Conservation (phyloP, 1,284 basidiomycete genomes). For the Chiua sp. region DNA sequence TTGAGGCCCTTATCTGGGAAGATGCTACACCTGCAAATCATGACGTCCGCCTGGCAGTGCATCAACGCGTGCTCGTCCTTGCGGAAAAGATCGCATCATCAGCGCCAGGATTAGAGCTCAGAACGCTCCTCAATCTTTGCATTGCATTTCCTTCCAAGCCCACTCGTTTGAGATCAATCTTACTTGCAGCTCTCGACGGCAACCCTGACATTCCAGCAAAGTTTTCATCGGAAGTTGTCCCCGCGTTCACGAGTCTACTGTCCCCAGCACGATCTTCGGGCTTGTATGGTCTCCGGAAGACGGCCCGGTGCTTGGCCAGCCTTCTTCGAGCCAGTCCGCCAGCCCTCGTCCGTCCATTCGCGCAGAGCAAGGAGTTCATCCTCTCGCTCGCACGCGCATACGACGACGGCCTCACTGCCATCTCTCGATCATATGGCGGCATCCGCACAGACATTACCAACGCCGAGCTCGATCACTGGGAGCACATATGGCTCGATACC, state of each 20-base stretch:
- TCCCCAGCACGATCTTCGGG: conserved; percentile 49
- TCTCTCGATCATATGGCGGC: conserved; percentile 68
- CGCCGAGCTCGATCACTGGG: conserved; percentile 63
- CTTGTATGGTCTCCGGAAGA: conserved; percentile 68
- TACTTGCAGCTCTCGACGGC: conserved; percentile 44
- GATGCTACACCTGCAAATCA: conserved; percentile 33
- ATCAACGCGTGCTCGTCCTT: conserved; percentile 56
- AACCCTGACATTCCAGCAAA: conserved; percentile 35
- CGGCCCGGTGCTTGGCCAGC: conserved; percentile 58
- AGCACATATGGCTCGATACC: conserved; percentile 67
- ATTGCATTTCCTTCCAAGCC: conserved; percentile 57
- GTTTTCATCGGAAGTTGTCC: conserved; percentile 53
- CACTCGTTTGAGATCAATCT: conserved; percentile 49
- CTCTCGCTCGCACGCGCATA: conserved; percentile 62
- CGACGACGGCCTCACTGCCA: conserved; percentile 54
- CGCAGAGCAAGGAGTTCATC: conserved; percentile 56
- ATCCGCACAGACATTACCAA: conserved; percentile 34
- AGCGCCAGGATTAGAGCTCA: conserved; percentile 49
- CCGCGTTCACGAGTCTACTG: conserved; percentile 59
- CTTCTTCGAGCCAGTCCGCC: too few relatives aligned
- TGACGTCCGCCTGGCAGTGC: conserved; percentile 54
- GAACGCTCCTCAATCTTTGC: conserved; percentile 64
- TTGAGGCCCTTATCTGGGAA: conserved; percentile 66
- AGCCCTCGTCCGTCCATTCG: conserved; percentile 54
- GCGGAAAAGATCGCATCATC: conserved; percentile 54